Conservation (phyloP, 2,329 filamentous ascomycete genomes). For the Epichloe bromicola region DNA sequence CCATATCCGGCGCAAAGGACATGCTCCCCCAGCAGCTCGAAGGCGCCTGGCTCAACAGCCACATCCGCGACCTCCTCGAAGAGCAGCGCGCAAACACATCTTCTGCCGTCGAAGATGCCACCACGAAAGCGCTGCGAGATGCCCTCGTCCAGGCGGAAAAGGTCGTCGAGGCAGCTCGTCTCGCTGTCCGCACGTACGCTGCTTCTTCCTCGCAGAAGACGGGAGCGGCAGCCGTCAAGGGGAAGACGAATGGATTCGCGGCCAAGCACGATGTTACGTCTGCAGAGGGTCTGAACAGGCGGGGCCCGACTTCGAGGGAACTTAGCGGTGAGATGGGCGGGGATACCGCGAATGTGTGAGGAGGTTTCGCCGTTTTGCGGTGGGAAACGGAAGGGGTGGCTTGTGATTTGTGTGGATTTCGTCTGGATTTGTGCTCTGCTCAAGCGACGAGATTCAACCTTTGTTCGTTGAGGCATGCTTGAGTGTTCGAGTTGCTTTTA, state of each 20-base stretch:
- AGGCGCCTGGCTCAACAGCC: constrained; percentile 47
- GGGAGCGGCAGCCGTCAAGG: neutral
- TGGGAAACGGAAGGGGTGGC: neutral
- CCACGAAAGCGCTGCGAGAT: constrained; percentile 27
- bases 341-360: constrained; percentile 29
- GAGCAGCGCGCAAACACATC: constrained; percentile 6
- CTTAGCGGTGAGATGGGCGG: constrained; percentile 50
- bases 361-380: neutral
- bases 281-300: constrained; percentile 16
- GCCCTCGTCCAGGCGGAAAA: constrained; percentile 33
- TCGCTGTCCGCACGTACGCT: constrained; percentile 29
- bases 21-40: constrained; percentile 40
- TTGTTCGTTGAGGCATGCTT: neutral
- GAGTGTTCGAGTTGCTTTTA: neutral
- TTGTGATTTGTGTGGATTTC: no score
- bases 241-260: constrained; percentile 8
- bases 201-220: constrained; percentile 1
- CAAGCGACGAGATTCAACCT: neutral
- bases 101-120: constrained; percentile 21
- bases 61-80: constrained; percentile 44
- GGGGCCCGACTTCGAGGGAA: constrained; percentile 40
- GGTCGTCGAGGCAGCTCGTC: constrained; percentile 31
- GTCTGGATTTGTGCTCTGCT: neutral
- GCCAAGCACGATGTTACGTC: neutral
- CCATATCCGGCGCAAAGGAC: constrained; percentile 48